Percentiles rank a stretch among this genome's conserved stretches.
These are phyloP conservation scores for Cryptococcus hybrid DNA, from an alignment of 1,284 basidiomycete species.

Conservation along the genomic window DNA sequence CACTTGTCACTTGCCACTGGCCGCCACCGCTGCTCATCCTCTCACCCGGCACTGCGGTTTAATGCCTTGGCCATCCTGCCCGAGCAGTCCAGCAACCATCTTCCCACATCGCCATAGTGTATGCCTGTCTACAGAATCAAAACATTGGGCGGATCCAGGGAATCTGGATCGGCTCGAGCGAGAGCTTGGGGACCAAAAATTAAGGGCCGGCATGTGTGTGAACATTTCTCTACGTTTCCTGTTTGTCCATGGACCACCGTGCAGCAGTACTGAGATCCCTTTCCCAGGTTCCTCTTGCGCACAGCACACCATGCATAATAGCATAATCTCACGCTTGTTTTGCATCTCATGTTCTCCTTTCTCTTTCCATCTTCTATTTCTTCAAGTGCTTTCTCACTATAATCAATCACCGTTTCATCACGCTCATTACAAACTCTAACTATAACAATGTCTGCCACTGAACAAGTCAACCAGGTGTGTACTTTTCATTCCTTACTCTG, in stretches of 20 bases:
- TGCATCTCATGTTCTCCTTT: slow-evolving; percentile 2
- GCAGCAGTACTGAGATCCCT: neutral
- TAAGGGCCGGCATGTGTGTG: neutral
- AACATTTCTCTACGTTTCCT: neutral
- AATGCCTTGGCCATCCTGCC: too few species aligned
- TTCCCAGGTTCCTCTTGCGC: neutral
- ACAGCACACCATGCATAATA: neutral
- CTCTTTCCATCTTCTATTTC: neutral
- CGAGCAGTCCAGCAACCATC: too few species aligned
- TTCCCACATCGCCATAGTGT: too few species aligned
- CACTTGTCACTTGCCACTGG: too few species aligned
- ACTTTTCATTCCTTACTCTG: neutral
- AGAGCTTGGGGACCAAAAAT: neutral
- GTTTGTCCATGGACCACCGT: neutral
- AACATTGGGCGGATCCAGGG: too few species aligned
- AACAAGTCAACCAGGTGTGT: slow-evolving; percentile 14
- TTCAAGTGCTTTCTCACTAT: neutral
- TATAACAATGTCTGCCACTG: slow-evolving; percentile 12
- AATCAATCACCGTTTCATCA: neutral
- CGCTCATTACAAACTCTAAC: neutral
- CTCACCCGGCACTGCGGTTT: too few species aligned
- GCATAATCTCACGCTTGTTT: neutral
- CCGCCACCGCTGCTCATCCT: too few species aligned
- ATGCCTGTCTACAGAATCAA: too few species aligned
- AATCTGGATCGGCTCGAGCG: neutral